phyloP scores from a whole-genome alignment of 345 rosid species.

The Dipteronia sinensis region DNA sequence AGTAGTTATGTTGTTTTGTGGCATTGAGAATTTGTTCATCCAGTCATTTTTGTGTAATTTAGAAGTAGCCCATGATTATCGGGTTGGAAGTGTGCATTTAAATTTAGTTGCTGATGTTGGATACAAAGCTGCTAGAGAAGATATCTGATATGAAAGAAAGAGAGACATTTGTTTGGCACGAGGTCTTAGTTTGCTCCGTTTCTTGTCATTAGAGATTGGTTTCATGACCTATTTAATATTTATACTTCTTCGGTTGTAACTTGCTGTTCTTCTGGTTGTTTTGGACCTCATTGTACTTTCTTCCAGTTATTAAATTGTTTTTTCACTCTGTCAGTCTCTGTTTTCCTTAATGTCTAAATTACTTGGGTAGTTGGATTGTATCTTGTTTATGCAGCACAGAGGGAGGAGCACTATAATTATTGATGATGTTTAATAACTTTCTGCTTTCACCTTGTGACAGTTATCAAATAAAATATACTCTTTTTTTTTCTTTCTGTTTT shows the following conservation, averaged over 20 bases:
- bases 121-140: neutral
- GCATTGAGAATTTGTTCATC: neutral
- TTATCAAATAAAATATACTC: no score
- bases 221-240: neutral
- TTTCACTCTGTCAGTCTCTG: neutral
- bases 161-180: neutral
- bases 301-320: neutral
- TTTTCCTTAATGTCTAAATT: neutral
- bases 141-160: neutral
- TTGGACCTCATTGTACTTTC: neutral
- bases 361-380: neutral
- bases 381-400: neutral
- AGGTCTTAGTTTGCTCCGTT: neutral
- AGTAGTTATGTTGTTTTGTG: neutral
- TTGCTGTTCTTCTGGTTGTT: neutral
- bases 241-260: neutral
- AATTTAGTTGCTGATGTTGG: slow-evolving; percentile 1
- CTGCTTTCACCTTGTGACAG: no score
- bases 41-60: neutral
- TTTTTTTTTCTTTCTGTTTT: no score
- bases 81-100: neutral
- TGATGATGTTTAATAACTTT: neutral
- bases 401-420: neutral
- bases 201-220: neutral
- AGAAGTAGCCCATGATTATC: neutral